Conservation (phyloP, 495 filamentous ascomycete genomes). For the Friedmanniomyces simplex region DNA sequence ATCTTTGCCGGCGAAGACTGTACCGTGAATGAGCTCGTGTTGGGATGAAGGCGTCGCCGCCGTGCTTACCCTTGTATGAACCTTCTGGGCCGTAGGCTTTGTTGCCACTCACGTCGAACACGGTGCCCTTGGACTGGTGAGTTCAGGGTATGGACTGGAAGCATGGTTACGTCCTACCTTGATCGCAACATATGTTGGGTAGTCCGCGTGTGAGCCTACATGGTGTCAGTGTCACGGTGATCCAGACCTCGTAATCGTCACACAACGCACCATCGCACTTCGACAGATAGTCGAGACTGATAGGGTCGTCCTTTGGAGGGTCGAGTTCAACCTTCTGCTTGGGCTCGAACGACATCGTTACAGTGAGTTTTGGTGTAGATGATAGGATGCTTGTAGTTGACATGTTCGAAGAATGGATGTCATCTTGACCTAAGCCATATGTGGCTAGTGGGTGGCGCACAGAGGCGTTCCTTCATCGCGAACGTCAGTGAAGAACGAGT, state of each 20-base stretch:
- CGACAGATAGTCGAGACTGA: conserved; percentile 60
- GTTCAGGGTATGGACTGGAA: background rate
- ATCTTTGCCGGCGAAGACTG: conserved; percentile 93
- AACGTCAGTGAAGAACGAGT: no score
- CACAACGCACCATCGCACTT: conserved; percentile 66
- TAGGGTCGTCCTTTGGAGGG: conserved; percentile 80
- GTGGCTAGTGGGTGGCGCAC: no score
- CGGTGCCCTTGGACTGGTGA: conserved; percentile 48
- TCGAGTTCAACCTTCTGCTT: conserved; percentile 71
- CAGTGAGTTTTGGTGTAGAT: no score
- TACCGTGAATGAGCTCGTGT: background rate
- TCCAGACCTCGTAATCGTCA: background rate
- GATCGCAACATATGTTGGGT: conserved; percentile 84
- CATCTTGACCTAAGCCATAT: no score
- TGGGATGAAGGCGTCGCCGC: background rate
- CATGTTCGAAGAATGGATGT: no score
- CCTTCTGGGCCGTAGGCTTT: conserved; percentile 73
- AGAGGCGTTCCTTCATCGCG: no score
- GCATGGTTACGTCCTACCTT: conserved; percentile 39
- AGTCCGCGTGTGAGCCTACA: conserved; percentile 49
- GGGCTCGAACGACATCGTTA: conserved; percentile 57
- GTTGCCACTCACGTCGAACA: conserved; percentile 90
- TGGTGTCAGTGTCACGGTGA: background rate
- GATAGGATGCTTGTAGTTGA: no score
- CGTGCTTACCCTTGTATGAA: conserved; percentile 64